A percentile compares a stretch with the other conserved stretches of the same genome.
Evolutionary conservation across 768 basidiomycete species (phyloP).

Genomic region (Coprinopsis marcescibilis): DNA sequence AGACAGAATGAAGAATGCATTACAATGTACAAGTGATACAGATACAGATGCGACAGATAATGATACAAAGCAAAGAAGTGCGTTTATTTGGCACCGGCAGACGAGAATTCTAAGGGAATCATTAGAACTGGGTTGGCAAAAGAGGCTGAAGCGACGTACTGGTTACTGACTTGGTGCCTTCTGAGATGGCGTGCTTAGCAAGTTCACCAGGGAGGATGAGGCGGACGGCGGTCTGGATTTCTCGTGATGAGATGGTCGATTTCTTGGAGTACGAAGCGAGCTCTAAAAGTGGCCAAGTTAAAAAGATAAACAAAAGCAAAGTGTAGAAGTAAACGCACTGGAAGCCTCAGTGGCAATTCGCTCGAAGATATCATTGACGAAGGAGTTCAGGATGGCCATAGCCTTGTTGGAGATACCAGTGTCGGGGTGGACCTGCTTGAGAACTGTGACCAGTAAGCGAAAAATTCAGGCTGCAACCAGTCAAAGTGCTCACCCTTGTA

Average conservation of each 20-base stretch:
- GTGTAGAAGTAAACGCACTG: conserved; percentile 45
- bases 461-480: neutral
- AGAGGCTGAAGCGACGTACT: conserved; percentile 33
- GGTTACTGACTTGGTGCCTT: conserved; percentile 64
- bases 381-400: conserved; percentile 94
- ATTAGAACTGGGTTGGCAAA: too few species aligned
- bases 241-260: conserved; percentile 96
- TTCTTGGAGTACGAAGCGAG: conserved; percentile 98
- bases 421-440: conserved; percentile 97
- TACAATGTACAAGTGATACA: conserved; percentile 4
- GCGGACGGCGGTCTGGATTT: conserved; percentile 96
- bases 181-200: conserved; percentile 97
- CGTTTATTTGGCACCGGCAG: conserved; percentile 14
- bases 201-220: conserved; percentile 97
- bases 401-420: conserved; percentile 99
- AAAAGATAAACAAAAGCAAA: conserved; percentile 8
- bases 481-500: conserved; percentile 29
- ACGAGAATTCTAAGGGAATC: conserved; percentile 14
- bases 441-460: conserved; percentile 47
- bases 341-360: conserved; percentile 91
- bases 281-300: conserved; percentile 41
- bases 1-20: neutral
- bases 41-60: conserved; percentile 4
- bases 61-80: neutral
- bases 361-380: conserved; percentile 94